Percentiles rank a stretch among this genome's conserved stretches.
phyloP scores from a whole-genome alignment of 129 eudicot genomes.

The Artemisia annua region DNA sequence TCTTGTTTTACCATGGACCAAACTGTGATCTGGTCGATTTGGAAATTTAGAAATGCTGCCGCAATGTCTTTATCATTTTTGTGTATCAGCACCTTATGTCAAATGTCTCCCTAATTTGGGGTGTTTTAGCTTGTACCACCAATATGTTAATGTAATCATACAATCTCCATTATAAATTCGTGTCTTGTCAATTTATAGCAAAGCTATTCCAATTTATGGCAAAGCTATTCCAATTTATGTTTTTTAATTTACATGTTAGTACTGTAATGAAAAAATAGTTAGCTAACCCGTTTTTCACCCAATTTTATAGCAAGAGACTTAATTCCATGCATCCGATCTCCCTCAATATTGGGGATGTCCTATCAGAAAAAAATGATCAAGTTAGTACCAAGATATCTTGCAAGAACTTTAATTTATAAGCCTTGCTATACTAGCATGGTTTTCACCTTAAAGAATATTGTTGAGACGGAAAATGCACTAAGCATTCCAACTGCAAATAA shows the following conservation, averaged over 20 bases:
- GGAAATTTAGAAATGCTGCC: too few relatives aligned
- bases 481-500: constrained; percentile 27
- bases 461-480: constrained; percentile 27
- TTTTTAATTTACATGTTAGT: not conserved
- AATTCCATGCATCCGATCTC: constrained; percentile 34
- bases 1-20: too few relatives aligned
- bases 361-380: not conserved
- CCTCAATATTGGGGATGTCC: constrained; percentile 37
- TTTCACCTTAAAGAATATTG: constrained; percentile 36
- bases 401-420: not conserved
- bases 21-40: too few relatives aligned
- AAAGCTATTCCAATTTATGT: not conserved
- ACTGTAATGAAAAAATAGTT: not conserved
- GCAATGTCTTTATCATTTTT: too few relatives aligned
- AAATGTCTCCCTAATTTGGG: too few relatives aligned
- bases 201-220: not conserved
- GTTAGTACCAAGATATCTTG: not conserved
- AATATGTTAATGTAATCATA: not conserved
- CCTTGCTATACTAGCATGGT: not conserved
- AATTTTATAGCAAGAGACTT: constrained; percentile 25
- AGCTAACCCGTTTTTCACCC: constrained; percentile 29
- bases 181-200: not conserved
- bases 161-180: not conserved
- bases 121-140: too few relatives aligned
- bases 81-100: too few relatives aligned